Base-by-base conservation (phyloP, 2,329 filamentous ascomycete genomes). In the Westerdykella sp. region DNA sequence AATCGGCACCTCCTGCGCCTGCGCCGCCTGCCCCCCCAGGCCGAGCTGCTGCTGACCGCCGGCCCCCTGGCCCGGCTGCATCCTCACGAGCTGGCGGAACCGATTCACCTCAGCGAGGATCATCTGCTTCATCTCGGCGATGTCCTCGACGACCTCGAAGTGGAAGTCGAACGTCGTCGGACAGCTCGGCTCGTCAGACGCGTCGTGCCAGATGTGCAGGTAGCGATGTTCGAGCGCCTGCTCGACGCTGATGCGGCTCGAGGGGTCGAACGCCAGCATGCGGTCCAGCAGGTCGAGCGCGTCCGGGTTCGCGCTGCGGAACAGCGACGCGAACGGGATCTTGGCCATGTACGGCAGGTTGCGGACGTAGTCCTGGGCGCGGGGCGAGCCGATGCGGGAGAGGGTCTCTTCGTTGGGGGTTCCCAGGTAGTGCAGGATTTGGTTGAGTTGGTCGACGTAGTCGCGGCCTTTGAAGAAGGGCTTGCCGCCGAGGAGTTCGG, bases 391-490 rank as follows among this genome's bases (percentile, higher is more conserved):
- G 63, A 98, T 98, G 53, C 93, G 87, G 21, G 81, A 84, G 15
- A 98, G 78, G 0, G 93, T 98, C 66, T 95, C 88, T 69, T 97
- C 91, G 63, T 91, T 95, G 34, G 93, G 93, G 1, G 91, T 98
- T 51, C 93, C 93, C 42, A 98, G 84, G 67, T 95, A 96, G 75
- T 97, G 90, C 43, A 98, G 79, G 63, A 98, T 98, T 73, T 98
- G 93, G 77, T 98, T 98, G 53, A 98, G 81, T 75, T 98, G 93
- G 71, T 98, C 93, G 69, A 98, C 93, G 63, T 98, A 98, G 73
- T 98, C 93, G 49, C 93, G 87, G 45, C 93, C 93, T 73, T 98
- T 98, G 79, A 98, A 97, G 78, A 98, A 98, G 35, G 93, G 93
- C 47, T 94, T 86, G 47, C 93, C 91, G 50, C 93, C 93, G 30